Evolutionary conservation across 2,329 filamentous ascomycete species (phyloP).

Genomic region (Paecilomyces fulvus): DNA sequence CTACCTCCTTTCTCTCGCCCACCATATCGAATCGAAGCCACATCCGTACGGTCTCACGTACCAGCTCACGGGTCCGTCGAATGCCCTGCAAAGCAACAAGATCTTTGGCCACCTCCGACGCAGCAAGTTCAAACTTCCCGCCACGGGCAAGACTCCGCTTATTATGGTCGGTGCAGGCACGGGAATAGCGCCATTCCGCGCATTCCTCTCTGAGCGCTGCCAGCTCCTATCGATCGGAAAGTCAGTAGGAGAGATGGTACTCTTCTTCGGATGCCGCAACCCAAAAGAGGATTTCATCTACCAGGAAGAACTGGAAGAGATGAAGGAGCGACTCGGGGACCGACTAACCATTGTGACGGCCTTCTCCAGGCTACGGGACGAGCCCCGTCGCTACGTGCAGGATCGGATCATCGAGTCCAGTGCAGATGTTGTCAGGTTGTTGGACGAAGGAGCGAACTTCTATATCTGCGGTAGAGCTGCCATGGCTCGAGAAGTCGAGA

Average conservation of each 20-base stretch:
- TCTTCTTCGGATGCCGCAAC: conserved; percentile 37
- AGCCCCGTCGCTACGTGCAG: conserved; percentile 28
- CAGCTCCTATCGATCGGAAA: conserved; percentile 26
- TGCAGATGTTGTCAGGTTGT: conserved; percentile 21
- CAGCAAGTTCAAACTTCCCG: conserved; percentile 90
- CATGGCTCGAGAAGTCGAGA: conserved; percentile 37
- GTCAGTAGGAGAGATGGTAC: conserved; percentile 29
- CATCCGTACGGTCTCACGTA: conserved; percentile 73
- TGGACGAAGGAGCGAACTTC: conserved; percentile 31
- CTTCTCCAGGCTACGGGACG: conserved; percentile 16
- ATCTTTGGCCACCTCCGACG: conserved; percentile 86
- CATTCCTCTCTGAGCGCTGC: conserved; percentile 35
- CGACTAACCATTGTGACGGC: conserved; percentile 16
- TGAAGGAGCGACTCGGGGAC: conserved; percentile 11
- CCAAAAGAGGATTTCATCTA: conserved; percentile 31
- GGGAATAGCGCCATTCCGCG: conserved; percentile 42
- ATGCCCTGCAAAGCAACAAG: conserved; percentile 84
- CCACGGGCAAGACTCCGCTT: conserved; percentile 33
- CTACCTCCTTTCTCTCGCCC: conserved; percentile 64
- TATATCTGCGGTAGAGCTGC: conserved; percentile 32
- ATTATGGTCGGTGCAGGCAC: conserved; percentile 47
- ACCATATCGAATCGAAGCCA: conserved; percentile 56
- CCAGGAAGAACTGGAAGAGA: conserved; percentile 19
- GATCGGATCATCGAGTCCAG: conserved; percentile 26
- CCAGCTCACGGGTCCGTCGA: conserved; percentile 71